Evolutionary conservation across 2,329 filamentous ascomycete species (phyloP).

Genomic region (Bipolaris bicolor): DNA sequence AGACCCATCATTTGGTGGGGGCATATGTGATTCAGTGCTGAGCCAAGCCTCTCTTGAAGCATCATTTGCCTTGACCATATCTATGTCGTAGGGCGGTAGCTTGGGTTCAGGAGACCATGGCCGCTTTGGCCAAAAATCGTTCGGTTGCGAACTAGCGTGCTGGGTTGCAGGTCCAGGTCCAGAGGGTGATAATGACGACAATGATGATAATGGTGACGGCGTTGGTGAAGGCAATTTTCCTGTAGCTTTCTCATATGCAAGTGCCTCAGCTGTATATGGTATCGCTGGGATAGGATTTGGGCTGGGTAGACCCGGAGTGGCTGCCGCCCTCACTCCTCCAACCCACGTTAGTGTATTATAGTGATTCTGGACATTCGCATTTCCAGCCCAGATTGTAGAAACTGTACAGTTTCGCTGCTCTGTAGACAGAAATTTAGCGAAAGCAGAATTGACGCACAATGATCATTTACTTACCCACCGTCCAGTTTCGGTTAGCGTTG

Average conservation of each 20-base stretch:
- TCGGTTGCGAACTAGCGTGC: background rate
- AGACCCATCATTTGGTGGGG: background rate
- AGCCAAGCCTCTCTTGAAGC: background rate
- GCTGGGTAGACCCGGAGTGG: background rate
- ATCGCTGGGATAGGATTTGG: background rate
- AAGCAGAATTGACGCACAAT: background rate
- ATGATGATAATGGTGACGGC: background rate
- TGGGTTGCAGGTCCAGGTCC: background rate
- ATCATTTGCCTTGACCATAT: background rate
- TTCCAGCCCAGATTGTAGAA: background rate
- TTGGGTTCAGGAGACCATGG: conserved; percentile 1
- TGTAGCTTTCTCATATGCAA: background rate
- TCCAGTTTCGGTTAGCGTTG: background rate
- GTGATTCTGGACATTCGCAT: background rate
- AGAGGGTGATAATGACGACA: background rate
- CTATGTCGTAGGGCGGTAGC: background rate
- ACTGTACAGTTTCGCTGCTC: background rate
- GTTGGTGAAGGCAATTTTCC: background rate
- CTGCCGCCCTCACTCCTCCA: background rate
- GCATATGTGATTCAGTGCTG: background rate
- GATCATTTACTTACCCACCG: background rate
- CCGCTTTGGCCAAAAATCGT: conserved; percentile 5
- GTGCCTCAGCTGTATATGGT: background rate
- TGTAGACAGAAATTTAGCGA: background rate
- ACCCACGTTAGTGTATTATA: background rate